Base-by-base conservation (phyloP, 345 rosid species). In the Salix purpurea region DNA sequence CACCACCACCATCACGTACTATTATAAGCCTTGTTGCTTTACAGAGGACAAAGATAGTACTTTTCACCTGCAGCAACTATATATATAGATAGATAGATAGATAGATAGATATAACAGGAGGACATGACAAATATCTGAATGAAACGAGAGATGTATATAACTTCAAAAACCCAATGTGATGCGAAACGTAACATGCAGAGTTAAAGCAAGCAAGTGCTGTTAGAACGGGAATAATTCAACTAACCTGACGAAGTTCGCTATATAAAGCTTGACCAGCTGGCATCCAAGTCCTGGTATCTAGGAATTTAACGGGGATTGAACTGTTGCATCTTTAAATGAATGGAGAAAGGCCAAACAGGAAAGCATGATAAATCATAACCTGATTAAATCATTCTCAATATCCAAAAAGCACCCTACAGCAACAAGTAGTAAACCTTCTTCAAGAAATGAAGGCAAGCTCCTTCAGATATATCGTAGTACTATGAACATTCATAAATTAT, bases 221-320 rank as follows among this genome's bases (percentile, higher is more conserved):
- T 21, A 10, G 32, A 37, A 32, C 21, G 71, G 37, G 60, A 77
- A 28, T 23, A 32, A 24, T 76, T 81, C 67, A 70, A 87, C 92
- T 79, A 85, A 96, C 99, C 99, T 93, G 97, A 65, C 94, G 95
- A 71, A 96, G 92, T 44, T 94, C 97, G 79, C 95, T 34, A 34
- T 79, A 74, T 88, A 91, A 69, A 93, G 92, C 78, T 85, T 79
- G 84, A 96, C 83, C 78, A 96, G 84, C 82, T 90, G 96, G 82
- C 93, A 85, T 72, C 91, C 98, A 77, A 89, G 88, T 62, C 78
- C 75, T 10, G 89, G 72, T 70, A 85, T 77, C 78, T 80, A 77
- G 74, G 86, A 79, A 75, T 79, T 79, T 86, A 92, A 81, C 7
- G 77, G 79, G 81, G 78, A 69, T 40, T 78, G 82, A 64, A 82